A percentile compares a stretch with the other conserved stretches of the same genome.
phyloP scores from a whole-genome alignment of 805 yeast genomes.

The Hanseniaspora occidentalis region DNA sequence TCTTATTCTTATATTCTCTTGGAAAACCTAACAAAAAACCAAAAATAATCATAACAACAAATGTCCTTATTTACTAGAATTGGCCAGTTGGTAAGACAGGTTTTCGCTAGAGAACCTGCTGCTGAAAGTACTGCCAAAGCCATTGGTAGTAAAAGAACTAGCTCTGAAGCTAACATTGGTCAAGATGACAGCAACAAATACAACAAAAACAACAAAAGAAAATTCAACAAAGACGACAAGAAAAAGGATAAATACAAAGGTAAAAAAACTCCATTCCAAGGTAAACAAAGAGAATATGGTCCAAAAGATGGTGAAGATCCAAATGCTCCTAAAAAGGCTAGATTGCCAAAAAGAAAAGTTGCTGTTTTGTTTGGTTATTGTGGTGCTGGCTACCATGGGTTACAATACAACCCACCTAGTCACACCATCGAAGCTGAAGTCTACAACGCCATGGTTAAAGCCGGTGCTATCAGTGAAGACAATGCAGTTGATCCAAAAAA shows the following conservation, averaged over 20 bases:
- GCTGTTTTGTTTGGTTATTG: constrained; percentile 89
- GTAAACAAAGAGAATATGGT: constrained; percentile 14
- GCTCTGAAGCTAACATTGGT: neutral
- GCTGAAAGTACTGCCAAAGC: neutral
- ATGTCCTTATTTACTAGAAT: neutral
- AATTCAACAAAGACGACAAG: constrained; percentile 11
- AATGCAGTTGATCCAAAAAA: constrained; percentile 84
- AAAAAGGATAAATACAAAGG: constrained; percentile 3
- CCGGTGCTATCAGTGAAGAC: constrained; percentile 81
- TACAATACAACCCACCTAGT: constrained; percentile 84
- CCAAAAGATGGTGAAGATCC: constrained; percentile 52
- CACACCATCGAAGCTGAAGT: constrained; percentile 86
- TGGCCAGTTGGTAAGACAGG: neutral
- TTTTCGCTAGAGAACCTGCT: neutral
- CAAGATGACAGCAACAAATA: neutral
- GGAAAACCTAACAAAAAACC: too few relatives aligned
- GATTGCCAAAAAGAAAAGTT: constrained; percentile 79
- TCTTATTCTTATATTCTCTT: too few relatives aligned
- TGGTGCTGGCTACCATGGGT: constrained; percentile 93
- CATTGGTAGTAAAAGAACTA: neutral
- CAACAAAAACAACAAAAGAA: constrained; percentile 6
- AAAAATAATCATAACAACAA: neutral
- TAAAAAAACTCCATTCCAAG: constrained; percentile 10
- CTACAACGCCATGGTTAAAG: constrained; percentile 67
- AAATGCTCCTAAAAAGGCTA: constrained; percentile 35